phyloP scores from a whole-genome alignment of 2,329 filamentous ascomycete genomes.

The Davidsoniella neocaledoniae region DNA sequence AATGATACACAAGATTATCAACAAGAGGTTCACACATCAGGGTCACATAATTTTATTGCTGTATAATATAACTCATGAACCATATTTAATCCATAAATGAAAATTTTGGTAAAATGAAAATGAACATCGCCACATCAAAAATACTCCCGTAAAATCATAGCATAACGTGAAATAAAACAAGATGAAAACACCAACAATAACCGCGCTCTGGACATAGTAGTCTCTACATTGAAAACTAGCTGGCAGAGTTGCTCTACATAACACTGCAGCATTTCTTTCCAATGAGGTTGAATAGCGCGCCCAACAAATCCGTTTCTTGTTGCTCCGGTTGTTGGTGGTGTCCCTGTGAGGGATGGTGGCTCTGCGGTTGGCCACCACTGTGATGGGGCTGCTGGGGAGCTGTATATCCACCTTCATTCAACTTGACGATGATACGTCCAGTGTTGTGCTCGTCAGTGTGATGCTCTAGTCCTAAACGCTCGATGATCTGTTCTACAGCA shows the following conservation, averaged over 20 bases:
- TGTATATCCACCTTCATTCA: constrained; percentile 53
- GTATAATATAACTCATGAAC: too few species aligned
- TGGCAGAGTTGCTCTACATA: constrained; percentile 37
- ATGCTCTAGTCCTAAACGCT: constrained; percentile 67
- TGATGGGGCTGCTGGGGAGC: constrained; percentile 24
- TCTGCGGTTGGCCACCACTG: constrained; percentile 17
- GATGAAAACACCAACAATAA: background rate
- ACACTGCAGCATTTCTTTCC: constrained; percentile 56
- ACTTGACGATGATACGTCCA: constrained; percentile 74
- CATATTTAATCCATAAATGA: too few species aligned
- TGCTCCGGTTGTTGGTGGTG: constrained; percentile 18
- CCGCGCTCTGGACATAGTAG: background rate
- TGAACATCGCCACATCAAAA: background rate
- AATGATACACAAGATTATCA: too few species aligned
- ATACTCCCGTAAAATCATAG: background rate
- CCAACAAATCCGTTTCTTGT: constrained; percentile 26
- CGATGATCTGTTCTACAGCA: constrained; percentile 75
- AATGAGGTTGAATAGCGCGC: constrained; percentile 27
- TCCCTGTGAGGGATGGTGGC: background rate
- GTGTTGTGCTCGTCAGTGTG: constrained; percentile 67
- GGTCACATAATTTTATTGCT: too few species aligned
- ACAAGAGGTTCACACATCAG: too few species aligned
- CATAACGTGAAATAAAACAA: background rate
- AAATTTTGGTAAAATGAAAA: too few species aligned
- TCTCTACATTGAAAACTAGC: background rate